Conservation (phyloP, 2,329 filamentous ascomycete genomes). For the Ciborinia camelliae region DNA sequence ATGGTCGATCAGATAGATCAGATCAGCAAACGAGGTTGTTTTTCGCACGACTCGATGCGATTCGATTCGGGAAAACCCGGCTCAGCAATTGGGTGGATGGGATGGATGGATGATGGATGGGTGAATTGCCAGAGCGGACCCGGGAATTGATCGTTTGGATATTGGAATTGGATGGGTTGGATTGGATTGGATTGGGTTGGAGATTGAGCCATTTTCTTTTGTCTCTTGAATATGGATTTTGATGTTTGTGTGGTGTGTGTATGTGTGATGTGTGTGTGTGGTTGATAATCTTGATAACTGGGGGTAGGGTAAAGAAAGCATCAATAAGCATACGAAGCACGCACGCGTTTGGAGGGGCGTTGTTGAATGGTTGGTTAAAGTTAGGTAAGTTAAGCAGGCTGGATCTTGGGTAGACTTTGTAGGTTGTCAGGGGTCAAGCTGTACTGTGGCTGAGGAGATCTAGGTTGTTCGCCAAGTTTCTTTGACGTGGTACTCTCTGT, state of each 20-base stretch:
- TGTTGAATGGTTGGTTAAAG: conserved; percentile 1
- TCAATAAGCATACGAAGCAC: neutral
- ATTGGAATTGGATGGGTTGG: neutral
- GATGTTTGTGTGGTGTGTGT: too few species aligned
- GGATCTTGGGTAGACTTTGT: too few species aligned
- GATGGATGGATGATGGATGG: too few species aligned
- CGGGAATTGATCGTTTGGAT: neutral
- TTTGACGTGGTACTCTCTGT: too few species aligned
- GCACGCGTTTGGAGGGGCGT: neutral
- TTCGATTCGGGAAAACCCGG: neutral
- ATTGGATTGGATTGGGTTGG: too few species aligned
- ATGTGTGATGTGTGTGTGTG: too few species aligned
- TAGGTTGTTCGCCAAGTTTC: too few species aligned
- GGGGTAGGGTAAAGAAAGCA: neutral
- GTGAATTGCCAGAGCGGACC: neutral
- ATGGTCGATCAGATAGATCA: too few species aligned
- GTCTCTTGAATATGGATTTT: neutral
- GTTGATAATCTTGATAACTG: neutral
- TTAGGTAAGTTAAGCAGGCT: neutral
- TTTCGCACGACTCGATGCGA: too few species aligned
- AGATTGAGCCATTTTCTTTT: neutral
- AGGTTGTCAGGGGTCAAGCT: too few species aligned
- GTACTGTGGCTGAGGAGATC: too few species aligned
- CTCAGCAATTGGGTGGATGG: neutral
- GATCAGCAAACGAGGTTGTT: neutral